A percentile compares a stretch with the other conserved stretches of the same genome.
phyloP scores from a whole-genome alignment of 805 yeast genomes.

The Vanderwaltozyma yarrowii region DNA sequence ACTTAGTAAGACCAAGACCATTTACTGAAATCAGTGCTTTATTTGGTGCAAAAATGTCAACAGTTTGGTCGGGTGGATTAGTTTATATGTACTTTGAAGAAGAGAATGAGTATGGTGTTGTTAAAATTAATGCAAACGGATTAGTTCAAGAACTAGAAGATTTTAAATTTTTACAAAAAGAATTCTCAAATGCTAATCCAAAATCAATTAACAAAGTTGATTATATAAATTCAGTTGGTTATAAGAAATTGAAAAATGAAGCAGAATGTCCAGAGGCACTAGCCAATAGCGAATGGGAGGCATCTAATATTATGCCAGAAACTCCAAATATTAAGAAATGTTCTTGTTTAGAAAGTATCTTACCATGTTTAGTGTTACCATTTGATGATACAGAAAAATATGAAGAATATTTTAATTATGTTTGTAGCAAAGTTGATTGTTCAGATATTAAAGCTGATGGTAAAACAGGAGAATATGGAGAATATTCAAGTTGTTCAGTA shows the following conservation, averaged over 20 bases:
- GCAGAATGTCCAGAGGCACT: conserved; percentile 12
- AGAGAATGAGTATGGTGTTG: conserved; percentile 65
- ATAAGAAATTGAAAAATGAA: conserved; percentile 3
- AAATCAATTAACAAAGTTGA: conserved; percentile 23
- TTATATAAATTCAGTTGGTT: conserved; percentile 36
- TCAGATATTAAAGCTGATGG: conserved; percentile 52
- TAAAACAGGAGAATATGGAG: conserved; percentile 50
- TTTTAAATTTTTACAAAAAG: conserved; percentile 44
- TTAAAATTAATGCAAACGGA: conserved; percentile 35
- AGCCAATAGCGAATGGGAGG: conserved; percentile 41
- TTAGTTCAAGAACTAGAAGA: conserved; percentile 47
- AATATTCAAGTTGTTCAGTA: conserved; percentile 54
- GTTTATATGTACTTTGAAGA: conserved; percentile 79
- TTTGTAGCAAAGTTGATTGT: conserved; percentile 52
- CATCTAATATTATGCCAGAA: conserved; percentile 52
- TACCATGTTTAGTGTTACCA: conserved; percentile 46
- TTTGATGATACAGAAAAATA: conserved; percentile 40
- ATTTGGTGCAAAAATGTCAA: conserved; percentile 58
- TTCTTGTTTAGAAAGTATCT: conserved; percentile 45
- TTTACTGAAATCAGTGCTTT: conserved; percentile 62
- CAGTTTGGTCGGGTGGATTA: conserved; percentile 79
- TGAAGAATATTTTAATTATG: conserved; percentile 42
- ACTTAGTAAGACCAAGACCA: conserved; percentile 52
- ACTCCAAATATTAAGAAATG: conserved; percentile 55
- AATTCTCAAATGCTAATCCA: conserved; percentile 42